Evolutionary conservation across 2,329 filamentous ascomycete species (phyloP).

Genomic region (Alternaria triticina): DNA sequence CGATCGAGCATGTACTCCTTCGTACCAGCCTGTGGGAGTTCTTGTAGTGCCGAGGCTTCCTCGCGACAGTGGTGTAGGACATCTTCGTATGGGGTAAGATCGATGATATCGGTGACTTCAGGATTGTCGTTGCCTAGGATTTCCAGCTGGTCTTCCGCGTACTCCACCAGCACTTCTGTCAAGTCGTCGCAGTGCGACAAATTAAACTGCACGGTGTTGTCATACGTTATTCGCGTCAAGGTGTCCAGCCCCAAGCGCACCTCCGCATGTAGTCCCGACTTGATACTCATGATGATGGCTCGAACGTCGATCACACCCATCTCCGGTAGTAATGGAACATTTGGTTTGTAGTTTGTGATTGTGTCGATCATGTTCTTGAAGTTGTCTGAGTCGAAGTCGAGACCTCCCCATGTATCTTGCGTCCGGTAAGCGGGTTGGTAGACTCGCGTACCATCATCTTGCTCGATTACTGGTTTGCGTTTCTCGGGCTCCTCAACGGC

Average conservation of each 20-base stretch:
- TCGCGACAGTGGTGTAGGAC: constrained; percentile 77
- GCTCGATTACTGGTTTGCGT: constrained; percentile 34
- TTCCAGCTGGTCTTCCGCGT: constrained; percentile 87
- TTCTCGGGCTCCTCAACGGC: constrained; percentile 25
- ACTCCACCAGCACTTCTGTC: constrained; percentile 86
- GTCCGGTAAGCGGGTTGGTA: constrained; percentile 39
- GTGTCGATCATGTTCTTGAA: constrained; percentile 77
- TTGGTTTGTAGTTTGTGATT: constrained; percentile 72
- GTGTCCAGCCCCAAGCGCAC: constrained; percentile 90
- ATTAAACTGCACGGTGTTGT: constrained; percentile 42
- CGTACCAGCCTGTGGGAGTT: constrained; percentile 76
- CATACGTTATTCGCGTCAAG: constrained; percentile 71
- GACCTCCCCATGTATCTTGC: constrained; percentile 37
- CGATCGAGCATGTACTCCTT: constrained; percentile 81
- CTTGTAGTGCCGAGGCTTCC: constrained; percentile 75
- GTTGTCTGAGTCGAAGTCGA: constrained; percentile 55
- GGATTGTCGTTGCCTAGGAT: constrained; percentile 81
- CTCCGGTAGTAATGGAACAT: constrained; percentile 75
- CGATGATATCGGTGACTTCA: constrained; percentile 85
- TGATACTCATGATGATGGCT: constrained; percentile 85
- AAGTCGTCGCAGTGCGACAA: constrained; percentile 70
- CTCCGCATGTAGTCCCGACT: constrained; percentile 87
- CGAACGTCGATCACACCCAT: constrained; percentile 89
- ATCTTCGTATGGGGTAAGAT: constrained; percentile 86
- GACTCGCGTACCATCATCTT: constrained; percentile 34